Conservation (phyloP, 1,284 basidiomycete species). For the Naganishia cerealis region DNA sequence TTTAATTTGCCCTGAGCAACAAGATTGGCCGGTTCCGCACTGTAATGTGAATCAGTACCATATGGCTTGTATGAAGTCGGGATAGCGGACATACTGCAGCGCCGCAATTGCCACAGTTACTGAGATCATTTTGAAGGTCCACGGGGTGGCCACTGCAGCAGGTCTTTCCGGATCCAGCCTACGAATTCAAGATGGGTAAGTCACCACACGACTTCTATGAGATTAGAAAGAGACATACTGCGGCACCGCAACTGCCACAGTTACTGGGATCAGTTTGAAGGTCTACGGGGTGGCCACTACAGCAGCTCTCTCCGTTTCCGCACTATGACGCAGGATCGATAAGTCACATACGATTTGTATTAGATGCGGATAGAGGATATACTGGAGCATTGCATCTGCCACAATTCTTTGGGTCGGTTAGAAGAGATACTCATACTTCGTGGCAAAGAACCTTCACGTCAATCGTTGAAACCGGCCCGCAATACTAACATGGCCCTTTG, state of each 20-base stretch:
- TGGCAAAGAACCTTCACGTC: background rate
- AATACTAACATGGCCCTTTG: constrained; percentile 2
- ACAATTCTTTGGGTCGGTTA: background rate
- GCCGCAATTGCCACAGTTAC: background rate
- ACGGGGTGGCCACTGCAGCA: background rate
- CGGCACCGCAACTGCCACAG: background rate
- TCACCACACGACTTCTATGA: background rate
- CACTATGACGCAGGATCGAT: background rate
- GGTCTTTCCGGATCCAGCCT: background rate
- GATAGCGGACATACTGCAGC: background rate
- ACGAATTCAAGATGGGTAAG: background rate
- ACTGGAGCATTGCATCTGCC: background rate
- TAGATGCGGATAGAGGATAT: no score
- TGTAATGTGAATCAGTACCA: background rate
- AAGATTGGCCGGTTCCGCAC: background rate
- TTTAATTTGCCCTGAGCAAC: no score
- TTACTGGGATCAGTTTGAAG: background rate
- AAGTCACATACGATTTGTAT: background rate
- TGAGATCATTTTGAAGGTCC: background rate
- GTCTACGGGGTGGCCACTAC: background rate
- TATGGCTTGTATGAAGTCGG: background rate
- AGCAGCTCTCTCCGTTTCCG: background rate
- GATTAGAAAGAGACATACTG: background rate
- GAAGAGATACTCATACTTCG: background rate
- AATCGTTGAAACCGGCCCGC: background rate